Base-by-base conservation (phyloP, 2,329 filamentous ascomycete genomes). In the Leptographium flavum region DNA sequence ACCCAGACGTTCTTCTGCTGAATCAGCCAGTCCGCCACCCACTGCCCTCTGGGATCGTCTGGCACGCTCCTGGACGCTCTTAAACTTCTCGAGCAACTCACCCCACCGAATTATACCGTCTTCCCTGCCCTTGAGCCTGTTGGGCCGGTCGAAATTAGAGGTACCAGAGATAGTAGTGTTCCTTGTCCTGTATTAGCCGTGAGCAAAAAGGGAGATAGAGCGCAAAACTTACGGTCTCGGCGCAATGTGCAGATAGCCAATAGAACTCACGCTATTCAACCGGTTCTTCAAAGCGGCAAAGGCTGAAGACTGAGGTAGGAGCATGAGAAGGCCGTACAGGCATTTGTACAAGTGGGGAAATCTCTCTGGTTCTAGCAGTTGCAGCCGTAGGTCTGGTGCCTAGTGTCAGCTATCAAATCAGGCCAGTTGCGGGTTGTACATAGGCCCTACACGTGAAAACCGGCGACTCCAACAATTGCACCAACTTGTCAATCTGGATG, bases 401-500 rank as follows among this genome's bases (percentile, higher is more conserved):
- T 4, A 25, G 9, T 13, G 21, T 39, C 17, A 39, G 25, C 6
- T 10, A 21, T 21, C 8, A 17, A 33, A 19, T 3, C 10, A 32
- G 19, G 32, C 9, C 9, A 21, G 19, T 13, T n/a, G n/a, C n/a
- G n/a, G 8, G 15, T n/a, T 21, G 5, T 6, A 17, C 13, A 28
- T 13, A 5, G 15, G 17, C 61, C 79, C 64, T 63, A 93, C 87
- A 98, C 39, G 92, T 98, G 58, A 98, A 98, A 2, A 98, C 92
- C 0, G 92, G 92, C 0, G 88, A 96, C 61, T 98, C 92, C 33
- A 98, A 79, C 15, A 98, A 73, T 61, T 98, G 92, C 13, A 98
- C 92, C 15, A 98, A 73, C 62, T 98, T 98, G 63, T 98, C 92
- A 54, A 98, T 95, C 60, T 98, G 93, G 37, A 98, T 98, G 45